A percentile compares a stretch with the other conserved stretches of the same genome.
Conservation (phyloP, 805 yeast species). For the Nakazawaea holstii region DNA sequence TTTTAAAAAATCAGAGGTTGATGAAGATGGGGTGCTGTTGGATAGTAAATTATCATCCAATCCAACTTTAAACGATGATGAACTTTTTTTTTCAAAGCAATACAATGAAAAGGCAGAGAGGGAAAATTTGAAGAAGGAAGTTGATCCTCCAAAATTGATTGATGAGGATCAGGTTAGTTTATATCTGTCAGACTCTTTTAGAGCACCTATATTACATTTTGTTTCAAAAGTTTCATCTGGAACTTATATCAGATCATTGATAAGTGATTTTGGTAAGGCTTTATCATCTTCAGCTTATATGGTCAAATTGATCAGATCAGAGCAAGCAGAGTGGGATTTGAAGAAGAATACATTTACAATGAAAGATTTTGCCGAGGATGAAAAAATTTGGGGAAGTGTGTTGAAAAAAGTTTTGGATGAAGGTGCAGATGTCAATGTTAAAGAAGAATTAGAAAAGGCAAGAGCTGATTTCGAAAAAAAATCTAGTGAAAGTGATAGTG, state of each 20-base stretch:
- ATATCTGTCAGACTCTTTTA: conserved; percentile 30
- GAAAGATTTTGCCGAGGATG: conserved; percentile 58
- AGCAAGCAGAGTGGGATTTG: conserved; percentile 83
- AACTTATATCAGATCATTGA: conserved; percentile 84
- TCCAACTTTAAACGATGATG: conserved; percentile 60
- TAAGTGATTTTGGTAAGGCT: conserved; percentile 85
- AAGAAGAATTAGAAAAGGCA: conserved; percentile 30
- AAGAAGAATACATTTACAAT: conserved; percentile 63
- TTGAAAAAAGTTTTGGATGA: conserved; percentile 46
- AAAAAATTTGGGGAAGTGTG: conserved; percentile 66
- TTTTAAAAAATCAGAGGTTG: conserved; percentile 35
- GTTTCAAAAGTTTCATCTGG: conserved; percentile 86
- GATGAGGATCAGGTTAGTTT: conserved; percentile 29
- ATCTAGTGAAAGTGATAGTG: background rate
- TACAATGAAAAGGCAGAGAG: conserved; percentile 39
- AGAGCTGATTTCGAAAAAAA: conserved; percentile 14
- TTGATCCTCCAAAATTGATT: conserved; percentile 34
- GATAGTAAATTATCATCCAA: conserved; percentile 31
- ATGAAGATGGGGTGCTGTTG: conserved; percentile 42
- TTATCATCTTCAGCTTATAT: conserved; percentile 79
- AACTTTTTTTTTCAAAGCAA: conserved; percentile 53
- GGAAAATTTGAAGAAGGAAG: conserved; percentile 31
- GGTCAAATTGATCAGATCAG: conserved; percentile 70
- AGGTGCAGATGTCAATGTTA: conserved; percentile 34
- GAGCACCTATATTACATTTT: conserved; percentile 69